A percentile compares a stretch with the other conserved stretches of the same genome.
Evolutionary conservation across 345 rosid species (phyloP).

Genomic region (Carallia brachiata): DNA sequence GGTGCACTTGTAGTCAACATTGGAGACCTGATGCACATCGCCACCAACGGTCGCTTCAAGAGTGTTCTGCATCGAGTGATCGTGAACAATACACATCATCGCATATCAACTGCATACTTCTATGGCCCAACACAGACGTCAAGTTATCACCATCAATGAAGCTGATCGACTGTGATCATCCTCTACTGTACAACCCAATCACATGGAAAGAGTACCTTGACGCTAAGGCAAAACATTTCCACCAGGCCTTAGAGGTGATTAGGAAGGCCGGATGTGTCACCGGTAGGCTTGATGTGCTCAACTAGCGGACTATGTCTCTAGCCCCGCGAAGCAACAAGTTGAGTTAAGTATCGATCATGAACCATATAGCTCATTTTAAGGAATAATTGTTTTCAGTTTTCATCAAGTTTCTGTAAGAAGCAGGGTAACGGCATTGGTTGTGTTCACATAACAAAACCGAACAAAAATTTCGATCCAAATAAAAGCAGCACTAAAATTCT

Average conservation of each 20-base stretch:
- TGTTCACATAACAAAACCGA: no score
- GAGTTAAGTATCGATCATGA: no score
- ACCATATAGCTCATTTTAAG: no score
- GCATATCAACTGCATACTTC: slow-evolving; percentile 46
- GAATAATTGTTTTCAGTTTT: no score
- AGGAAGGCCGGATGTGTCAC: neutral
- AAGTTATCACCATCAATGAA: slow-evolving; percentile 29
- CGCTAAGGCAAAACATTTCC: slow-evolving; percentile 39
- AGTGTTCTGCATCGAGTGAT: slow-evolving; percentile 41
- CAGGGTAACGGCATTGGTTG: no score
- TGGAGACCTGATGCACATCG: slow-evolving; percentile 49
- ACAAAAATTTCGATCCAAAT: no score
- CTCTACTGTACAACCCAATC: slow-evolving; percentile 32
- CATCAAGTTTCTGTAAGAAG: no score
- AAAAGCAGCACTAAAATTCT: no score
- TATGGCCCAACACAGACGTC: slow-evolving; percentile 38
- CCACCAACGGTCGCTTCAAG: slow-evolving; percentile 46
- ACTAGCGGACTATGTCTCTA: no score
- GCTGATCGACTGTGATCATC: slow-evolving; percentile 39
- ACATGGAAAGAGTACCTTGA: slow-evolving; percentile 50
- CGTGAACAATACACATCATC: slow-evolving; percentile 40
- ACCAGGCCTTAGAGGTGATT: slow-evolving; percentile 31
- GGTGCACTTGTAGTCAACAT: slow-evolving; percentile 36
- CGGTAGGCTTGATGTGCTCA: no score
- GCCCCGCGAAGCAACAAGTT: no score